phyloP scores from a whole-genome alignment of 83 land plant species.

The Picea abies region DNA sequence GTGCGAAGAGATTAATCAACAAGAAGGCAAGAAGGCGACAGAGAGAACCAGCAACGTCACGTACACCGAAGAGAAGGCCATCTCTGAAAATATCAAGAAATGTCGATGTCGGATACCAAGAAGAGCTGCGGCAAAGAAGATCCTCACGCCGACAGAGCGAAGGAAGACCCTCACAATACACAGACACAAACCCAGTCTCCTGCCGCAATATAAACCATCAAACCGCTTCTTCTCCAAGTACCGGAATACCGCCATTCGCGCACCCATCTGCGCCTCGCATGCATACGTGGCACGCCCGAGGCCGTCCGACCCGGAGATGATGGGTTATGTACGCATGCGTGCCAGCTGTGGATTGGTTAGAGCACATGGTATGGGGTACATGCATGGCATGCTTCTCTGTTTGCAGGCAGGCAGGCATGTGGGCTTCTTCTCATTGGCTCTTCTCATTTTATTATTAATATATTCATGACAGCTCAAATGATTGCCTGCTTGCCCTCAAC shows the following conservation, averaged over 20 bases:
- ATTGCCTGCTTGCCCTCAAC: no score
- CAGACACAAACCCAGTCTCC: not conserved
- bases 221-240: not conserved
- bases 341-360: not conserved
- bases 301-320: not conserved
- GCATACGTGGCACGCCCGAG: not conserved
- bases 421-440: not conserved
- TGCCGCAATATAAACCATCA: not conserved
- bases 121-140: not conserved
- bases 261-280: not conserved
- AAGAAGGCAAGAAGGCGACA: slow-evolving; percentile 4
- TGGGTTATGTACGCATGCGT: not conserved
- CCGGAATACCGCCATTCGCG: not conserved
- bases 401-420: not conserved
- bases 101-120: not conserved
- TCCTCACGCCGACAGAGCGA: not conserved
- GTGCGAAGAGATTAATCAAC: not conserved
- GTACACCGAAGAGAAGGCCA: not conserved
- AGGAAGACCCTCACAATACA: not conserved
- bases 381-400: not conserved
- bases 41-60: not conserved
- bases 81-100: not conserved
- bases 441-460: not conserved
- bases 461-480: not conserved
- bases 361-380: not conserved